A percentile compares a stretch with the other conserved stretches of the same genome.
phyloP scores from a whole-genome alignment of 495 filamentous ascomycete species.

The Trichoderma erinaceum region DNA sequence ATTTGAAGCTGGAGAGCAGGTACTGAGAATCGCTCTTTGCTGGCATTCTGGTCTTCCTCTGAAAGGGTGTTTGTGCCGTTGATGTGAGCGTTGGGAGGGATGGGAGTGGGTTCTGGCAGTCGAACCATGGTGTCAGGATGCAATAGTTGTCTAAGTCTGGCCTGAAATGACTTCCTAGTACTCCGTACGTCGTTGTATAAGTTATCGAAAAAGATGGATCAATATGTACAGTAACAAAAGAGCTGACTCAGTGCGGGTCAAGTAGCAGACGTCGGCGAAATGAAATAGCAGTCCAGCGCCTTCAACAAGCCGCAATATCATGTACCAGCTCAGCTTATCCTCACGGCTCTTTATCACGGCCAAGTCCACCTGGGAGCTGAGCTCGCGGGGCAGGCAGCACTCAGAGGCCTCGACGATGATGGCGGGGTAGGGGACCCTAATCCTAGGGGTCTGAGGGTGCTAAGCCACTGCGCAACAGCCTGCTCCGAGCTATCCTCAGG shows the following conservation, averaged over 20 bases:
- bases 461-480: background rate
- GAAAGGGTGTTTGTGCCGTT: background rate
- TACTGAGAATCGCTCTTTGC: slow-evolving; percentile 30
- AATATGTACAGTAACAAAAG: no score
- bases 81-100: background rate
- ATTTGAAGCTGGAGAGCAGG: slow-evolving; percentile 67
- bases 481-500: background rate
- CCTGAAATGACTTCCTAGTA: no score
- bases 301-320: background rate
- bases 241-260: background rate
- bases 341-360: background rate
- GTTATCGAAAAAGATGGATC: no score
- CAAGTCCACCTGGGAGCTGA: background rate
- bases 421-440: slow-evolving; percentile 2
- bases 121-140: background rate
- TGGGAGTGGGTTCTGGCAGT: background rate
- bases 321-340: background rate
- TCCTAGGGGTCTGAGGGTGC: background rate
- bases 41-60: background rate
- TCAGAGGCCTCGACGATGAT: background rate
- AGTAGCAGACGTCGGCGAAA: background rate
- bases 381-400: slow-evolving; percentile 3
- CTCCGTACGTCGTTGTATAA: no score
- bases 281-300: background rate
- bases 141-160: background rate